Evolutionary conservation across 1,284 basidiomycete species (phyloP).

Genomic region (Heterobasidion irregulare): DNA sequence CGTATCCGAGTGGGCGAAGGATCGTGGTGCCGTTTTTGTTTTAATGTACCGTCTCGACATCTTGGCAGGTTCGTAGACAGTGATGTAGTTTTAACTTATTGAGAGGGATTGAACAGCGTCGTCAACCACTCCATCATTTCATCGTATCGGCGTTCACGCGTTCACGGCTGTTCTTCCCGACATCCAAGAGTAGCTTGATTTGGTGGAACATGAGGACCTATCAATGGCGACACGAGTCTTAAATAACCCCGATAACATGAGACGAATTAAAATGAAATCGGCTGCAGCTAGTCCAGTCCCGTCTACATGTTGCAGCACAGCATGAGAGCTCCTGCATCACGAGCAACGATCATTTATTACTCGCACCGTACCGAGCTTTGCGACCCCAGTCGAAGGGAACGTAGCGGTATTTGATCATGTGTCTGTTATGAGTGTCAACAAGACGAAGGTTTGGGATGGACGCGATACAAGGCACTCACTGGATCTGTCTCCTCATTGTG

Average conservation of each 20-base stretch:
- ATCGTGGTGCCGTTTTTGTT: conserved; percentile 62
- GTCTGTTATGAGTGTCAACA: conserved; percentile 38
- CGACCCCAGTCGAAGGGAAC: conserved; percentile 88
- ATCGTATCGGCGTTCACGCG: no score
- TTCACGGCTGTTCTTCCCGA: no score
- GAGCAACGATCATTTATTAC: neutral
- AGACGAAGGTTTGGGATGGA: neutral
- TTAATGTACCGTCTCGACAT: conserved; percentile 14
- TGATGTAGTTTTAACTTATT: no score
- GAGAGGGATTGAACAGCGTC: no score
- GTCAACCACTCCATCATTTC: no score
- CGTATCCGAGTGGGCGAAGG: conserved; percentile 59
- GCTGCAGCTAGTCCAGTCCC: no score
- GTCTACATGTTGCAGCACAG: neutral
- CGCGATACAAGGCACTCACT: conserved; percentile 45
- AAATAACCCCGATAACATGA: no score
- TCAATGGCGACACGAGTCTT: no score
- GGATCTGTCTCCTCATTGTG: conserved; percentile 91
- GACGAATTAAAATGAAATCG: no score
- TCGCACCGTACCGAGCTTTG: conserved; percentile 67
- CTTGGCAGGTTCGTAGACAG: no score
- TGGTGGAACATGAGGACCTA: no score
- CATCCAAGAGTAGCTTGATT: no score
- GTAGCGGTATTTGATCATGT: conserved; percentile 99
- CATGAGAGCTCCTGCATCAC: neutral